phyloP scores from a whole-genome alignment of 192 early-diverging fungal genomes.

The Thoreauomyces humboldtii region DNA sequence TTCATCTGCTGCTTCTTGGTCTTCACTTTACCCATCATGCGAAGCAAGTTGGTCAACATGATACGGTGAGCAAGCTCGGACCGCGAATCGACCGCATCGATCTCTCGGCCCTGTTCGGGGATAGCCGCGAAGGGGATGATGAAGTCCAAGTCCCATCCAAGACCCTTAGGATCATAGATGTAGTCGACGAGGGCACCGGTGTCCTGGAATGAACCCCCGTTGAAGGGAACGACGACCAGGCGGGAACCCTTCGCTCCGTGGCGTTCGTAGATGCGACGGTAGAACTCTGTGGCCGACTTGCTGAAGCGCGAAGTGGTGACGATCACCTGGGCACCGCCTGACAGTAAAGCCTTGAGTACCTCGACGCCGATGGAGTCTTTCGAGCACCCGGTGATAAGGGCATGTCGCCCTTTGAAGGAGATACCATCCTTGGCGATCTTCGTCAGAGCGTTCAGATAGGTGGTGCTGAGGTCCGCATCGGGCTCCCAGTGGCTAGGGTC shows the following conservation, averaged over 20 bases:
- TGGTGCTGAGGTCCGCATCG: conserved; percentile 70
- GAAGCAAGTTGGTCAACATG: conserved; percentile 91
- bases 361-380: conserved; percentile 86
- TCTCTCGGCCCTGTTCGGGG: conserved; percentile 81
- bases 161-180: conserved; percentile 79
- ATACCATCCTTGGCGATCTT: conserved; percentile 79
- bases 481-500: conserved; percentile 82
- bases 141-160: conserved; percentile 93
- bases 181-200: conserved; percentile 76
- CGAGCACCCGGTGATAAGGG: conserved; percentile 87
- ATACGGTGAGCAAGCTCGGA: conserved; percentile 91
- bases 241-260: conserved; percentile 84
- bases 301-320: conserved; percentile 92
- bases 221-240: conserved; percentile 91
- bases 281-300: conserved; percentile 74
- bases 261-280: conserved; percentile 81
- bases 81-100: conserved; percentile 78
- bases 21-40: conserved; percentile 84
- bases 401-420: conserved; percentile 82
- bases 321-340: conserved; percentile 84
- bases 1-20: conserved; percentile 71
- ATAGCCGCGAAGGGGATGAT: conserved; percentile 95
- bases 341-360: conserved; percentile 76
- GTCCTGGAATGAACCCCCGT: conserved; percentile 87
- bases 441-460: conserved; percentile 78